Evolutionary conservation across 805 yeast genomes (phyloP), one percentile per base, ranked within the genome.

Genomic region (Middelhovenomyces tepae): DNA sequence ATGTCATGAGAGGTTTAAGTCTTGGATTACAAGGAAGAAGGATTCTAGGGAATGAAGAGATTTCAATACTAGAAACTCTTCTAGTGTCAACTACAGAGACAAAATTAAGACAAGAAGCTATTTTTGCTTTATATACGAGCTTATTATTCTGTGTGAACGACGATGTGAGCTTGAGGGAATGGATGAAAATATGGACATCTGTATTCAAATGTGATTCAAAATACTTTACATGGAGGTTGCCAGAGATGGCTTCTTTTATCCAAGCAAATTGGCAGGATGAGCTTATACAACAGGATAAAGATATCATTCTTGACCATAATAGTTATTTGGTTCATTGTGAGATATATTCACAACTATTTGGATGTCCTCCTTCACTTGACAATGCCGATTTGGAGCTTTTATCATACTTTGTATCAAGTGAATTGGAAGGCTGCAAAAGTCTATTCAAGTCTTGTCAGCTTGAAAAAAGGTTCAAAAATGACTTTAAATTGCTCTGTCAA

Each of bases 1-100:
- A 73, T 40, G 50, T 78, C 3, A 45, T 73, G 1, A 50, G 60
- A 18, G 93, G 91, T 4, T 41, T 83, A 8, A 46, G 69, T 7
- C 44, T 57, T n/a, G 86, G 82, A 1, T 54, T 79, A 16, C 44
- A 52, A 11, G 51, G 46, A 3, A 13, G 34, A 15, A 23, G 46
- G 24, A 28, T 56, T 2, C 35, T 67, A 8, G 32, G 27, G 2
- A 4, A 35, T 4, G 7, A 28, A 0, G 63, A 67, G 21, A 32
- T 66, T 2, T 14, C 13, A 7, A 22, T 50, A 3, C 34, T 73
- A 2, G 43, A 47, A 15, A 47, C 52, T 10, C 44, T 71, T 6
- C 68, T 63, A 39, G 54, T 46, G 30, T 32, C 50, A 10, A 11
- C 20, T n/a, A 33, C 43, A 2, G 51, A 47, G 32, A 39, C 44